Base-by-base conservation (phyloP, 1,139 yeast genomes). In the Insectozyma bohioensis region DNA sequence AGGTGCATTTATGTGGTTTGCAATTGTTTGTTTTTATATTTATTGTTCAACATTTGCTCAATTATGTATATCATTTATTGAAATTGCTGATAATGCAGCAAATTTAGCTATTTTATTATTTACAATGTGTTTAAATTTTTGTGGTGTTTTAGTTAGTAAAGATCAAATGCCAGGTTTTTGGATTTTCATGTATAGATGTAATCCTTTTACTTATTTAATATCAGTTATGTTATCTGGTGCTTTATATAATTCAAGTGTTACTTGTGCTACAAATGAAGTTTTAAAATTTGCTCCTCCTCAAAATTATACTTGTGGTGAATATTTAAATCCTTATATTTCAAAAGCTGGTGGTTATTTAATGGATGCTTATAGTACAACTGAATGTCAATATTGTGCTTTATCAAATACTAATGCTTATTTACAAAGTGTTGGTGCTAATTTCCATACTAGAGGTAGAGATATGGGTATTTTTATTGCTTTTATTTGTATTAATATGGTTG, bases 181-280 rank as follows among this genome's bases (percentile, higher is more conserved):
- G 73, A 65, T 63, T 33, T 85, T 84, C 64, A 67, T 69, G 73
- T 69, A 68, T 65, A 70, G 87, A 53, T 69, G 65, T 24, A 78
- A 80, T 32, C 90, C 90, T 61, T 80, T 46, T 71, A 85, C 90
- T 46, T 75, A 50, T 69, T 76, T 72, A 69, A 41, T 65, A 22
- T 64, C 54, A 37, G 58, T 48, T 16, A 42, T 56, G 30, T 45
- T 58, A 33, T 40, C 64, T 12, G 42, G 46, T 20, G 56, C 57
- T 16, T 49, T 58, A 33, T 56, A 56, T 6, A 46, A 49, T 31
- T 45, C 58, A 9, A 30, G 42, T 5, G 61, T 52, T 17, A 39
- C 26, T 11, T 63, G 70, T 50, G 38, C 55, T 3, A 28, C 46
- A 11, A 29, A 36, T 16, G 70, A 63, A 41, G 44, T 50, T 5